Percentiles rank a stretch among this genome's conserved stretches.
Conservation (phyloP, 106 monocot species). For the Gastrodia elata region DNA sequence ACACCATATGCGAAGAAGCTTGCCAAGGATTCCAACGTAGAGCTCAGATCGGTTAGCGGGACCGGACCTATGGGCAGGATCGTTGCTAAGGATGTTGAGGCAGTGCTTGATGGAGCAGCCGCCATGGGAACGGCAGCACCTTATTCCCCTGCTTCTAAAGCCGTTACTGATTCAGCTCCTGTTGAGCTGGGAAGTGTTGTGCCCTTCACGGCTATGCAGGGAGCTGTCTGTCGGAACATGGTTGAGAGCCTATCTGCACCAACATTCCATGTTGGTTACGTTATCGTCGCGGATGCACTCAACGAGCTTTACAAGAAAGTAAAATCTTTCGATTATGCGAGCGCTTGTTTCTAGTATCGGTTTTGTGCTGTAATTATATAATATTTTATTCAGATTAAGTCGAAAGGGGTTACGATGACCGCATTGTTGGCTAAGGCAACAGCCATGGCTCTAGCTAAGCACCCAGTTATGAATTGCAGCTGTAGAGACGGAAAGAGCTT, state of each 20-base stretch:
- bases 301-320: slow-evolving; percentile 84
- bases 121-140: slow-evolving; percentile 5
- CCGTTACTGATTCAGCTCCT: slow-evolving; percentile 7
- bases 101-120: slow-evolving; percentile 52
- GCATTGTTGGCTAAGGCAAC: slow-evolving; percentile 85
- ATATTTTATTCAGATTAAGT: slow-evolving; percentile 50
- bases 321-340: slow-evolving; percentile 2
- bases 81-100: slow-evolving; percentile 88
- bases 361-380: not conserved
- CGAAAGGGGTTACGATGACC: slow-evolving; percentile 94
- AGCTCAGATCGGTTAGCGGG: slow-evolving; percentile 39
- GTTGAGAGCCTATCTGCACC: slow-evolving; percentile 76
- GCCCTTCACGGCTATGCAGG: slow-evolving; percentile 91
- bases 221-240: slow-evolving; percentile 82
- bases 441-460: slow-evolving; percentile 68
- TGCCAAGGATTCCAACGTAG: slow-evolving; percentile 76
- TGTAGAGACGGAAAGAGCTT: slow-evolving; percentile 95
- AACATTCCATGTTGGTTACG: slow-evolving; percentile 88
- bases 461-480: slow-evolving; percentile 80
- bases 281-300: slow-evolving; percentile 73
- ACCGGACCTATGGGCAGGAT: slow-evolving; percentile 82
- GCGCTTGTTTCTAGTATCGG: not conserved
- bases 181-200: slow-evolving; percentile 49
- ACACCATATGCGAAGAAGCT: slow-evolving; percentile 92
- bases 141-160: not conserved